A percentile compares a stretch with the other conserved stretches of the same genome.
Conservation (phyloP, 228 moss, liverwort and hornwort species). For the Sphagnum magellanicum region DNA sequence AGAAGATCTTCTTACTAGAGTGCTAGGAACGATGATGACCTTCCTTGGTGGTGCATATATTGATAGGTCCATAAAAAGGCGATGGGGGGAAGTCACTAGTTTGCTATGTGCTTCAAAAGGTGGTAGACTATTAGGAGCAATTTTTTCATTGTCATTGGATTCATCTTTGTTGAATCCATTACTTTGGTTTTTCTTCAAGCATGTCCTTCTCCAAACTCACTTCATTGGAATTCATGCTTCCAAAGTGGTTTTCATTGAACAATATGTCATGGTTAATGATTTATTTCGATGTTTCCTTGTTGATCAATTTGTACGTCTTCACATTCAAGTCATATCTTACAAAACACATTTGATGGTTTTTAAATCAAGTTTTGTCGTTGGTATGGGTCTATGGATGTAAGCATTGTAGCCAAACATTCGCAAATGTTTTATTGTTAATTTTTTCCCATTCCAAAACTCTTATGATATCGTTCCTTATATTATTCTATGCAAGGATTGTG, state of each 20-base stretch:
- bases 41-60: not conserved
- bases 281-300: not conserved
- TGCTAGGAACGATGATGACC: not conserved
- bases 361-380: not conserved
- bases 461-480: not conserved
- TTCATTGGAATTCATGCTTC: not conserved
- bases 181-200: not conserved
- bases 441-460: not conserved
- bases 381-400: not conserved
- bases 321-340: not conserved
- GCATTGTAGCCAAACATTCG: not conserved
- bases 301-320: not conserved
- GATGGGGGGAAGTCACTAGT: no score
- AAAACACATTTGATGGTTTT: not conserved
- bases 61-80: no score
- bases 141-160: no score
- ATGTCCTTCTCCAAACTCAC: not conserved
- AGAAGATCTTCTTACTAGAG: not conserved
- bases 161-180: not conserved
- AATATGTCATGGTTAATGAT: constrained; percentile 5
- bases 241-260: constrained; percentile 3
- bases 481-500: not conserved
- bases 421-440: not conserved
- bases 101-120: no score
- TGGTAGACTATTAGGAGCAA: no score